These are phyloP conservation scores for Picea mariana DNA, from an alignment of 83 land plant species.

Conservation along the genomic window DNA sequence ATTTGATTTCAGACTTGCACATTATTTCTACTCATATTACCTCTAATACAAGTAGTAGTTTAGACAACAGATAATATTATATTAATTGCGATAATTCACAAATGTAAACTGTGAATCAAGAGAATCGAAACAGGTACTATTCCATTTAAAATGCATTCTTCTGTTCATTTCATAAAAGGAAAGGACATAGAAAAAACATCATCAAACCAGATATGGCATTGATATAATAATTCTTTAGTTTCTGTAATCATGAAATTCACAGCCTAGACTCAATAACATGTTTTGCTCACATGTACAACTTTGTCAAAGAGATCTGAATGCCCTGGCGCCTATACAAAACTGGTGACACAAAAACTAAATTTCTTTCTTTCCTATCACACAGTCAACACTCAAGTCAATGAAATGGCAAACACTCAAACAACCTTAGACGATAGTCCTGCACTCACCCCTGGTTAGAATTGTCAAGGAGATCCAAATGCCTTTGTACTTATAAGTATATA, in stretches of 20 bases:
- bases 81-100: neutral
- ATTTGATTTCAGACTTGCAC: neutral
- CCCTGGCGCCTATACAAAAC: neutral
- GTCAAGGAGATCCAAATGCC: slow-evolving; percentile 91
- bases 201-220: neutral
- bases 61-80: neutral
- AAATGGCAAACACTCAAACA: neutral
- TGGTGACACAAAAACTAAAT: neutral
- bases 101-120: neutral
- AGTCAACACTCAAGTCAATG: neutral
- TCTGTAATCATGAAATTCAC: neutral
- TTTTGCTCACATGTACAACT: neutral
- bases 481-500: slow-evolving; percentile 83
- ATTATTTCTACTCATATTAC: neutral
- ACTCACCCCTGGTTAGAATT: slow-evolving; percentile 77
- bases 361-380: neutral
- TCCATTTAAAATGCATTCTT: neutral
- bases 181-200: neutral
- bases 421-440: neutral
- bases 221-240: neutral
- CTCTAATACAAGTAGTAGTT: neutral
- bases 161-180: neutral
- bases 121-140: neutral
- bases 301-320: neutral
- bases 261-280: neutral